phyloP scores from a whole-genome alignment of 2,329 filamentous ascomycete genomes.

The Mycogone perniciosa region DNA sequence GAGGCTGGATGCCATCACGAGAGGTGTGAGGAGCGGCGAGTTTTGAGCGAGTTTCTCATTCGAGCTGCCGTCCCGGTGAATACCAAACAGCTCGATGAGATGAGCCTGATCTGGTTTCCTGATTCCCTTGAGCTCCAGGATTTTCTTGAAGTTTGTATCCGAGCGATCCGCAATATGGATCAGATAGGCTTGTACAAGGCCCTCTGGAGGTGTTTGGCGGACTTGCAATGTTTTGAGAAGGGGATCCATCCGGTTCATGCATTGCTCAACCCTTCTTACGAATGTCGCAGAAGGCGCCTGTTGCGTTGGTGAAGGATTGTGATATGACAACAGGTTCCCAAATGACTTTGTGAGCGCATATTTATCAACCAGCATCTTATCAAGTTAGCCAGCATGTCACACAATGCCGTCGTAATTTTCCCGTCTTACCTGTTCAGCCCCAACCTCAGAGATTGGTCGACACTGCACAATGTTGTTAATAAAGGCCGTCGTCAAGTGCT shows the following conservation, averaged over 20 bases:
- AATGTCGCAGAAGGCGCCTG: conserved; percentile 54
- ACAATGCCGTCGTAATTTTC: not conserved
- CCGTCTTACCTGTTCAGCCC: conserved; percentile 71
- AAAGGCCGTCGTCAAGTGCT: conserved; percentile 73
- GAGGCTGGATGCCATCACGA: conserved; percentile 44
- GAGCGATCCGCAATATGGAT: conserved; percentile 94
- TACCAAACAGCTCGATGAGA: conserved; percentile 76
- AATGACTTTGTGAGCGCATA: conserved; percentile 82
- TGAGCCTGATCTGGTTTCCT: conserved; percentile 74
- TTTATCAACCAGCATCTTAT: conserved; percentile 87
- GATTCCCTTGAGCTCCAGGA: conserved; percentile 92
- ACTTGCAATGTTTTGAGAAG: conserved; percentile 96
- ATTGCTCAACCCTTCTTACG: conserved; percentile 76
- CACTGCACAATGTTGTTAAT: conserved; percentile 81
- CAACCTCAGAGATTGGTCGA: conserved; percentile 85
- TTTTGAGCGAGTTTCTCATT: conserved; percentile 64
- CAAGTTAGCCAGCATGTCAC: conserved; percentile 17
- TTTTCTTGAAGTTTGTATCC: conserved; percentile 91
- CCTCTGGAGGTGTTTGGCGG: conserved; percentile 82
- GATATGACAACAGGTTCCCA: conserved; percentile 60
- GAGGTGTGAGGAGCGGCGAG: conserved; percentile 63
- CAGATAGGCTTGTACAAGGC: conserved; percentile 91
- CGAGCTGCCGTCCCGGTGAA: conserved; percentile 69
- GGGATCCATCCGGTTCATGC: conserved; percentile 81
- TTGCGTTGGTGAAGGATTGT: conserved; percentile 41